phyloP scores from a whole-genome alignment of 2,329 filamentous ascomycete species.

The Neoarthrinium moseri region DNA sequence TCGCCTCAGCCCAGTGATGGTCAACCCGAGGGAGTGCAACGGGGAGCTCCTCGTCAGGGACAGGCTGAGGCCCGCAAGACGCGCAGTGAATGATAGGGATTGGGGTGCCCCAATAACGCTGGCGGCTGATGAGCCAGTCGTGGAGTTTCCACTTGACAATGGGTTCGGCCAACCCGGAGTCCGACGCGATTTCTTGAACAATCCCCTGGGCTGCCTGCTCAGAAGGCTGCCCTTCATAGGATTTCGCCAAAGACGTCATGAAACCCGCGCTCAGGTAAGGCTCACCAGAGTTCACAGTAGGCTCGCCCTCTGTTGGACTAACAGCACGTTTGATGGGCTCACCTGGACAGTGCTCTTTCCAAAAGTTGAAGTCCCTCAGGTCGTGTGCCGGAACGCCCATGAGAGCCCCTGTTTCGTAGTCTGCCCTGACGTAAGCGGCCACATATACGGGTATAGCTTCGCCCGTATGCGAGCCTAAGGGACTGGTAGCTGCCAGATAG shows the following conservation, averaged over 20 bases:
- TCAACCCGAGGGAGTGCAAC: conserved; percentile 71
- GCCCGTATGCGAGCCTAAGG: conserved; percentile 13
- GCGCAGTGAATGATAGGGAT: conserved; percentile 85
- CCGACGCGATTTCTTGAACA: conserved; percentile 50
- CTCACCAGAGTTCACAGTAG: conserved; percentile 39
- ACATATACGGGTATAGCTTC: conserved; percentile 70
- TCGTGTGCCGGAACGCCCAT: conserved; percentile 94
- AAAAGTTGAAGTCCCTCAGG: conserved; percentile 74
- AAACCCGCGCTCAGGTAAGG: conserved; percentile 66
- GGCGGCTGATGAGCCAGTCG: conserved; percentile 90
- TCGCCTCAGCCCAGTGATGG: conserved; percentile 65
- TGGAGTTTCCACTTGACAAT: conserved; percentile 76
- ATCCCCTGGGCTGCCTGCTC: conserved; percentile 61
- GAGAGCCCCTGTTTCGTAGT: conserved; percentile 83
- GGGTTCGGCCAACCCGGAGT: conserved; percentile 57
- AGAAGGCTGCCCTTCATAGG: conserved; percentile 64
- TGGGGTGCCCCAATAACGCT: conserved; percentile 87
- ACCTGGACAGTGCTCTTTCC: conserved; percentile 65
- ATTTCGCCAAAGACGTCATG: conserved; percentile 65
- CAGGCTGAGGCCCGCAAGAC: conserved; percentile 75
- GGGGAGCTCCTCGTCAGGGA: conserved; percentile 73
- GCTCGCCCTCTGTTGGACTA: conserved; percentile 46
- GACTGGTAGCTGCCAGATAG: conserved; percentile 36
- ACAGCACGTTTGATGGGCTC: conserved; percentile 65
- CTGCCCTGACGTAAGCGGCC: conserved; percentile 80